Percentiles rank a stretch among this genome's conserved stretches.
phyloP scores from a whole-genome alignment of 2,329 filamentous ascomycete genomes.

The Sarocladium brachiariae region DNA sequence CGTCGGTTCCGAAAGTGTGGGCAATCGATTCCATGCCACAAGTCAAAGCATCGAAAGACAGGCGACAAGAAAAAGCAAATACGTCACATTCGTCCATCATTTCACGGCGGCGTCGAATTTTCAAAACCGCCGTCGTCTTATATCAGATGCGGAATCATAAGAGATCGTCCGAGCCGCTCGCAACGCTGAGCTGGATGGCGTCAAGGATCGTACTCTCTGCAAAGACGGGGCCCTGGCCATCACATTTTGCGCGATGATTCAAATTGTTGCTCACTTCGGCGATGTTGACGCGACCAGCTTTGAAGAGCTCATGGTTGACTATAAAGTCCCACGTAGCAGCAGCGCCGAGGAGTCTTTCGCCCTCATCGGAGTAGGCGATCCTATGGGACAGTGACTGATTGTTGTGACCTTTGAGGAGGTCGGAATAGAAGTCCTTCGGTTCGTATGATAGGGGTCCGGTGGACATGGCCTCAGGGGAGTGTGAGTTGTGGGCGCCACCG shows the following conservation, averaged over 20 bases:
- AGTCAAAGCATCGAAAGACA: not conserved
- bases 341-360: slow-evolving; percentile 64
- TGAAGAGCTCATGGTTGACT: slow-evolving; percentile 70
- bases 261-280: slow-evolving; percentile 72
- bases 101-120: not conserved
- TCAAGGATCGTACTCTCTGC: slow-evolving; percentile 65
- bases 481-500: slow-evolving; percentile 20
- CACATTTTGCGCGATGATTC: slow-evolving; percentile 68
- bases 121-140: not conserved
- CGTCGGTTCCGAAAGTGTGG: not conserved
- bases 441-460: slow-evolving; percentile 66
- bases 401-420: slow-evolving; percentile 52
- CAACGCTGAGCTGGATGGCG: slow-evolving; percentile 73
- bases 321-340: slow-evolving; percentile 88
- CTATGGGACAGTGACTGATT: slow-evolving; percentile 62
- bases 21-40: not conserved
- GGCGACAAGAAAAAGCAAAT: not conserved
- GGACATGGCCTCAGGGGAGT: slow-evolving; percentile 41
- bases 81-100: slow-evolving; percentile 6
- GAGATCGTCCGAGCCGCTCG: slow-evolving; percentile 71
- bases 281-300: slow-evolving; percentile 72
- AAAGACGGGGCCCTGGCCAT: slow-evolving; percentile 85
- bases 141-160: slow-evolving; percentile 23
- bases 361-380: slow-evolving; percentile 58
- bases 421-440: slow-evolving; percentile 65